phyloP scores from a whole-genome alignment of 2,329 filamentous ascomycete species.

The Ascochyta pisi region DNA sequence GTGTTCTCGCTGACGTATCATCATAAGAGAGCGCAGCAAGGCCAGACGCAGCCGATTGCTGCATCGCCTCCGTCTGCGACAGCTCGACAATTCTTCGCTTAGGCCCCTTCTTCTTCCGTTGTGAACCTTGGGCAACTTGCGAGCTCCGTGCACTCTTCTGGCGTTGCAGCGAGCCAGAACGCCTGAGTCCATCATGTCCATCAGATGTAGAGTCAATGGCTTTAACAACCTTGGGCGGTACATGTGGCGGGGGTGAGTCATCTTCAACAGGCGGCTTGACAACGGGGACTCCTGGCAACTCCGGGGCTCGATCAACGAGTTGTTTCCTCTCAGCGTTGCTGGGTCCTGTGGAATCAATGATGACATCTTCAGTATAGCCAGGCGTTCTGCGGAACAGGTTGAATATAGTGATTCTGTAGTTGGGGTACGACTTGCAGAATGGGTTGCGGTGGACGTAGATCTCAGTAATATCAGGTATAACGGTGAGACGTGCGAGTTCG shows the following conservation, averaged over 20 bases:
- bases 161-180: constrained; percentile 41
- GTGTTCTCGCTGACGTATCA: constrained; percentile 25
- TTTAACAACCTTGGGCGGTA: constrained; percentile 64
- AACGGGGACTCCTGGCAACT: constrained; percentile 77
- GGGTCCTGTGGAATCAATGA: constrained; percentile 84
- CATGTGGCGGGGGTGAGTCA: constrained; percentile 59
- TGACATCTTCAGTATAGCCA: constrained; percentile 87
- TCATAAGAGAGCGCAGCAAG: constrained; percentile 41
- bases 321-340: constrained; percentile 85
- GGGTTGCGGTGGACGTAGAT: constrained; percentile 93
- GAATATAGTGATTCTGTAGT: constrained; percentile 90
- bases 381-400: constrained; percentile 92
- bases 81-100: constrained; percentile 66
- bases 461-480: constrained; percentile 88
- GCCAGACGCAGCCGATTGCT: constrained; percentile 36
- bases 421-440: constrained; percentile 84
- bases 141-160: constrained; percentile 45
- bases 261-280: constrained; percentile 73
- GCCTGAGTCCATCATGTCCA: constrained; percentile 26
- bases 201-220: constrained; percentile 32
- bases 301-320: constrained; percentile 79
- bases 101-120: constrained; percentile 64
- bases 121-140: constrained; percentile 53
- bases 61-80: constrained; percentile 54
- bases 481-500: constrained; percentile 86